phyloP scores from a whole-genome alignment of 345 rosid genomes.

The Eucalyptus sp. region DNA sequence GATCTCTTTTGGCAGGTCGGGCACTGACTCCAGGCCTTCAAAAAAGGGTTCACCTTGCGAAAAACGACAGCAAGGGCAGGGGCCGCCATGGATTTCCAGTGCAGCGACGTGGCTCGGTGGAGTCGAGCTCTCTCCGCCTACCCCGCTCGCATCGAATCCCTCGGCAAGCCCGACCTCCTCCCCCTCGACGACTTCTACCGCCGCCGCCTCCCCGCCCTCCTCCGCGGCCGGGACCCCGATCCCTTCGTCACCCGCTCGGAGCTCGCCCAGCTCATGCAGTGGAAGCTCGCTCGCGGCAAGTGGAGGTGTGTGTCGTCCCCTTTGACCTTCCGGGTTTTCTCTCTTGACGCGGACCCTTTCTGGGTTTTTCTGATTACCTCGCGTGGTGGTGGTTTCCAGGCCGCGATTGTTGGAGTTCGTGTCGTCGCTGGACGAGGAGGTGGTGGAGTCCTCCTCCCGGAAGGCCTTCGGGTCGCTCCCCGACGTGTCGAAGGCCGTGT shows the following conservation, averaged over 20 bases:
- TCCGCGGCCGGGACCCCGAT: slow-evolving; percentile 62
- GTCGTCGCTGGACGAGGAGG: slow-evolving; percentile 53
- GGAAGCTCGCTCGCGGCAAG: slow-evolving; percentile 95
- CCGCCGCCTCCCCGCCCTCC: slow-evolving; percentile 43
- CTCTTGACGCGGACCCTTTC: neutral
- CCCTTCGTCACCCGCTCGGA: slow-evolving; percentile 67
- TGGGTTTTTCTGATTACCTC: neutral
- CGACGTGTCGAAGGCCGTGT: slow-evolving; percentile 53
- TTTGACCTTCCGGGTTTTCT: neutral
- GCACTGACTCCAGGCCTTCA: neutral
- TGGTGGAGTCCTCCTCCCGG: slow-evolving; percentile 56
- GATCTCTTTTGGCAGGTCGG: neutral
- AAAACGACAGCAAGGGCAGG: neutral
- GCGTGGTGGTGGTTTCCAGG: slow-evolving; percentile 14
- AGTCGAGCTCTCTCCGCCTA: slow-evolving; percentile 46
- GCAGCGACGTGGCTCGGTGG: slow-evolving; percentile 46
- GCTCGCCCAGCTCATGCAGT: slow-evolving; percentile 75
- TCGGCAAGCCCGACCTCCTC: slow-evolving; percentile 54
- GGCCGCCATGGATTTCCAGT: slow-evolving; percentile 31
- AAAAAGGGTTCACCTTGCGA: neutral
- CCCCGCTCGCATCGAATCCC: slow-evolving; percentile 33
- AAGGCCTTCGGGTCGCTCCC: slow-evolving; percentile 76
- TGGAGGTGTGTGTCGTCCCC: slow-evolving; percentile 40
- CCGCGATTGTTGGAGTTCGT: slow-evolving; percentile 71
- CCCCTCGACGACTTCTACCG: slow-evolving; percentile 73